Evolutionary conservation across 208 protist species (phyloP), one percentile per base, ranked within the genome.

Genomic region (Leishmania aethiopica): DNA sequence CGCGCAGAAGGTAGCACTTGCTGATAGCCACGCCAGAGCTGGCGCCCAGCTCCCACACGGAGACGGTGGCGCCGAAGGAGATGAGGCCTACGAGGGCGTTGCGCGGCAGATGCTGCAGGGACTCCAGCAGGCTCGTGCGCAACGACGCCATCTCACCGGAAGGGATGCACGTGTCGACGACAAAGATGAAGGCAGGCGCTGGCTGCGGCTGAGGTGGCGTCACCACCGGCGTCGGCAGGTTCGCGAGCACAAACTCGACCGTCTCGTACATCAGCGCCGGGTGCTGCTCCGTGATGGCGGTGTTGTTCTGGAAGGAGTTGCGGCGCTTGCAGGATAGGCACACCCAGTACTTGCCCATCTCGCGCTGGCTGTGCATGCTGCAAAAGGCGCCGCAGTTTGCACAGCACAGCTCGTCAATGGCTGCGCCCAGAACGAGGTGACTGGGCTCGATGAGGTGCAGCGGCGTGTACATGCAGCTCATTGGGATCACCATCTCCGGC

Each of bases 51-150:
- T 98, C 93, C 91, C 95, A 96, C 51, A 98, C 89, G 1, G 82
- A 79, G 67, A 99, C 94, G 42, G 92, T 98, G 11, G 97, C 94
- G 28, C 99, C 99, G 84, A 99, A 99, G 3, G 99, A 99, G 77
- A 99, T 98, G 28, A 99, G 89, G 28, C 99, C 99, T 35, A 99
- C 96, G 25, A 99, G 89, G 1, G 99, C 92, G 80, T 98, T 91
- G 69, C 93, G 84, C 11, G 99, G 99, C 37, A 99, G 85, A 55
- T 98, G 91, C 69, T 93, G 90, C n/a, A 99, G 89, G 13, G 90
- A 97, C 85, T 95, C 87, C 59, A 97, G 76, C 51, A 99, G 90
- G 47, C 97, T 92, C 57, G 94, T 91, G 76, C 98, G 98, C 28
- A 99, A 87, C 13, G 94, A 91, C 59, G 93, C 82, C 62, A 99